Conservation (phyloP, 495 filamentous ascomycete genomes). For the Hypoxylon crocopeplum region DNA sequence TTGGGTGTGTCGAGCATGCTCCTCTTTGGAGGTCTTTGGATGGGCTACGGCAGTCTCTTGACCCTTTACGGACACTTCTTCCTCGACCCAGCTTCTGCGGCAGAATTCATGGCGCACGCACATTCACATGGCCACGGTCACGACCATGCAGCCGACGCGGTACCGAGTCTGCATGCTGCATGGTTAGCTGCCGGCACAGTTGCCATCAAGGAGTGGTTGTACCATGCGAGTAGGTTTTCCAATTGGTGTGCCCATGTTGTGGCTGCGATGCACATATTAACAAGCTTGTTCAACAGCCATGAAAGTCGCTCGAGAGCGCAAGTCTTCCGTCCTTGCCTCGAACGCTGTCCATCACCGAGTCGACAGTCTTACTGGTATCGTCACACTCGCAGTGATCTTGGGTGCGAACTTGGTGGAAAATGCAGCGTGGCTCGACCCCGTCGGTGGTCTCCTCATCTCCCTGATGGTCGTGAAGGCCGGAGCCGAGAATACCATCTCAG, state of each 20-base stretch:
- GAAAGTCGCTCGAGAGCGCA: conserved; percentile 93
- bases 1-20: conserved; percentile 91
- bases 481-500: conserved; percentile 79
- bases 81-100: conserved; percentile 66
- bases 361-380: conserved; percentile 92
- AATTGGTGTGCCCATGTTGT: background rate
- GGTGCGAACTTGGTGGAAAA: conserved; percentile 86
- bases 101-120: conserved; percentile 64
- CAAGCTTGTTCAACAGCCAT: conserved; percentile 66
- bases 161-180: conserved; percentile 86
- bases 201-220: conserved; percentile 93
- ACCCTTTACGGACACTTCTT: conserved; percentile 82
- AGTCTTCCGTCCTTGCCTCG: conserved; percentile 94
- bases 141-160: conserved; percentile 67
- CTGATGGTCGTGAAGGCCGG: conserved; percentile 92
- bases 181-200: conserved; percentile 96
- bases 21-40: conserved; percentile 84
- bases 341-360: conserved; percentile 97
- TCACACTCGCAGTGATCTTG: conserved; percentile 84
- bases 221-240: conserved; percentile 81
- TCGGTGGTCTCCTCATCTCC: conserved; percentile 90
- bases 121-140: conserved; percentile 67
- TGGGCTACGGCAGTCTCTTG: conserved; percentile 81
- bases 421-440: conserved; percentile 91
- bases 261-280: conserved; percentile 14